Evolutionary conservation across 768 basidiomycete genomes (phyloP), one percentile per base, ranked within the genome.

Genomic region (Naganishia kalamii): DNA sequence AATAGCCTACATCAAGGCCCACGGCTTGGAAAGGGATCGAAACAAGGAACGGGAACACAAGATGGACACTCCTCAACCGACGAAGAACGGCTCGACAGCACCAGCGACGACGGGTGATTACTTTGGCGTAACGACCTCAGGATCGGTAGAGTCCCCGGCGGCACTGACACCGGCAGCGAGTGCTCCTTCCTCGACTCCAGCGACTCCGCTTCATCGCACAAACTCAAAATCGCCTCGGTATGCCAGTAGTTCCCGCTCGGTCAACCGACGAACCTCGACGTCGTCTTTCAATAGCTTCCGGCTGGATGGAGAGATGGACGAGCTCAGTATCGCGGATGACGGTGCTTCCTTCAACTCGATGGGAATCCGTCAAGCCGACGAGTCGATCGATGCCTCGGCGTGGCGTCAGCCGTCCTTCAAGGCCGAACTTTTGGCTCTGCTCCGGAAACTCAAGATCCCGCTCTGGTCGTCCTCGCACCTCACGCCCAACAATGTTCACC

Each of bases 1-100:
- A 1, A 81, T 98, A 44, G 86, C 86, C 65, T 92, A 88, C 73
- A 82, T 93, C 62, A 79, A 84, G 44, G 81, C 85, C 48, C 87
- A 87, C 11, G 87, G 85, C 21, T 78, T 89, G 30, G 70, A 65
- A 30, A 64, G 44, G 63, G 27, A 54, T 25, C 15, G 37, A 11
- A 49, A 47, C 60, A 48, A 30, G 60, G 29, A 44, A 35, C 25
- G 43, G 23, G 27, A 61, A 47, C 13, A 44, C 13, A 61, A 25
- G 43, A 43, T 30, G 32, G 60, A 61, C 2, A 61, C 25, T 11
- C 52, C 48, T 29, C 48, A 49, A 30, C 54, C 54, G 12, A 41
- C 17, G 35, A 57, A 32, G 54, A 44, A 44, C 11, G 21, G 43
- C 43, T 15, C 12, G 19, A n/a, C 43, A 6, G n/a, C n/a, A n/a